Percentiles rank a stretch among this genome's conserved stretches.
phyloP scores from a whole-genome alignment of 108 stramenopile genomes.

The Fistulifera pelliculosa region DNA sequence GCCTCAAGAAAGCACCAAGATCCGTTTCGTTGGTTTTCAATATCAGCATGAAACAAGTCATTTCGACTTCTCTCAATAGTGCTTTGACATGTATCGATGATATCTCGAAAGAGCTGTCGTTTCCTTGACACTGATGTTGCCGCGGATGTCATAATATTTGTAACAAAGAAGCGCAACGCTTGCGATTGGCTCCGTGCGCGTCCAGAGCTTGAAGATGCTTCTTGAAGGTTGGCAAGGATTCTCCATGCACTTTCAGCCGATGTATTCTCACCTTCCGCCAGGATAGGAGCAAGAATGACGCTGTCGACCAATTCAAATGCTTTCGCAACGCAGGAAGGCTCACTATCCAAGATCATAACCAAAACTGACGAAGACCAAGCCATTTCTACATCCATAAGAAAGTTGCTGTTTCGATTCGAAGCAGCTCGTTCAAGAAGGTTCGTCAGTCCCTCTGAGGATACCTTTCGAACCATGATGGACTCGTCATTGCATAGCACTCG shows the following conservation, averaged over 20 bases:
- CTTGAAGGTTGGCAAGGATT: constrained; percentile 1
- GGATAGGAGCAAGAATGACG: constrained; percentile 54
- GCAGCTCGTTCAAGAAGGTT: background rate
- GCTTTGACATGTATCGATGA: background rate
- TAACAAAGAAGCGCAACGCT: background rate
- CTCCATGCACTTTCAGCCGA: background rate
- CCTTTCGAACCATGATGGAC: constrained; percentile 58
- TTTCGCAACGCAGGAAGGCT: constrained; percentile 43
- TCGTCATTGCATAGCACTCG: constrained; percentile 56
- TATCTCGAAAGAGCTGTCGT: background rate
- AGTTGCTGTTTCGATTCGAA: background rate
- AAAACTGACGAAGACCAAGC: constrained; percentile 68
- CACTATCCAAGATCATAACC: constrained; percentile 61
- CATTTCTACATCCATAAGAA: constrained; percentile 24
- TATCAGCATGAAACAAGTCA: constrained; percentile 12
- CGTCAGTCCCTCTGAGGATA: constrained; percentile 5
- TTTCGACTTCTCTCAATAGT: too few species aligned
- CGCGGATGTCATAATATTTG: background rate
- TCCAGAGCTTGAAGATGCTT: background rate
- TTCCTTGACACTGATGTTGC: background rate
- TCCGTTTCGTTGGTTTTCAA: constrained; percentile 25
- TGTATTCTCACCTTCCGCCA: constrained; percentile 15
- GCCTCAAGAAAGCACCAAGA: constrained; percentile 75
- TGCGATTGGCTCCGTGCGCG: background rate
- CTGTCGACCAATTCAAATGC: constrained; percentile 46